These are phyloP conservation scores for Polytrichum formosum DNA, from an alignment of 225 moss, liverwort and hornwort genomes.

Conservation along the genomic window DNA sequence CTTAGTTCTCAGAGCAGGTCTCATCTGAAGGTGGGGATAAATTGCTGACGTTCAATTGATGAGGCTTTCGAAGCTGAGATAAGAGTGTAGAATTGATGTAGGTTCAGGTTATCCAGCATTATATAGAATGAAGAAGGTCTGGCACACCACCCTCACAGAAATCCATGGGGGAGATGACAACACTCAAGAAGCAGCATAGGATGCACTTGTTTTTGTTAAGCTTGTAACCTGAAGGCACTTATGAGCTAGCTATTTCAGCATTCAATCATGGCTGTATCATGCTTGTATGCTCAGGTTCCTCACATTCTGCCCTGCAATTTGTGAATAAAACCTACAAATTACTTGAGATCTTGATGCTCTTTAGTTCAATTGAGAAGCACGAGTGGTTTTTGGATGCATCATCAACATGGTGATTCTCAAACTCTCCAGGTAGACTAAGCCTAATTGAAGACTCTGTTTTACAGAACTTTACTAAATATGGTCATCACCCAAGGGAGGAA, in stretches of 20 bases:
- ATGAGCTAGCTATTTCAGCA: slow-evolving; percentile 8
- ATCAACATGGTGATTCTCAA: too few species aligned
- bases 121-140: background rate
- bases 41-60: too few species aligned
- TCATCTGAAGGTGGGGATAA: background rate
- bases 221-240: slow-evolving; percentile 1
- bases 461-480: too few species aligned
- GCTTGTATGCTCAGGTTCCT: background rate
- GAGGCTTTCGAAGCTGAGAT: background rate
- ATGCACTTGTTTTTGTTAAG: slow-evolving; percentile 5
- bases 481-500: too few species aligned
- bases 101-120: slow-evolving; percentile 3
- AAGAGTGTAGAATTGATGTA: background rate
- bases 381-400: too few species aligned
- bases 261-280: background rate
- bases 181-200: slow-evolving; percentile 3
- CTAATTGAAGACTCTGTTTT: too few species aligned
- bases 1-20: background rate
- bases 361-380: too few species aligned
- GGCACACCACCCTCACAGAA: slow-evolving; percentile 1
- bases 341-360: too few species aligned
- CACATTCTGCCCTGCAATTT: slow-evolving; percentile 5
- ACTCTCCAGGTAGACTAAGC: too few species aligned
- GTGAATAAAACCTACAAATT: slow-evolving; percentile 2
- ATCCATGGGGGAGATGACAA: slow-evolving; percentile 4